Evolutionary conservation across 345 rosid genomes (phyloP).

Genomic region (Gossypium sturtianum): DNA sequence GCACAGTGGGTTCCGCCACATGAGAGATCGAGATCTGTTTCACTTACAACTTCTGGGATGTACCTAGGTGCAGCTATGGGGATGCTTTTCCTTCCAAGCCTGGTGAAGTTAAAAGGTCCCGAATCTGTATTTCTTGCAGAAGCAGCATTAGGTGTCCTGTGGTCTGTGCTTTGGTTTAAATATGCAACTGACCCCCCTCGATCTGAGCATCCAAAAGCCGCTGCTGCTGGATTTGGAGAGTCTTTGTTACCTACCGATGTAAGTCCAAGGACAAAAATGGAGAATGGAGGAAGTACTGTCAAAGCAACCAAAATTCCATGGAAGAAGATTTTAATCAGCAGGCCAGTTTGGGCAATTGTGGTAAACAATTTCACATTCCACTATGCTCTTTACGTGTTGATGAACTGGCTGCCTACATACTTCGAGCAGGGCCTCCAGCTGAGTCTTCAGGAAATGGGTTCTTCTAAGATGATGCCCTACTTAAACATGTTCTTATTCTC

Average conservation of each 20-base stretch:
- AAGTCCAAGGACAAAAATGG: conserved; percentile 51
- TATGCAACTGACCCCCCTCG: conserved; percentile 91
- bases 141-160: conserved; percentile 73
- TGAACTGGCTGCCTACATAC: conserved; percentile 97
- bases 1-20: conserved; percentile 99
- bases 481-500: conserved; percentile 96
- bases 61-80: conserved; percentile 96
- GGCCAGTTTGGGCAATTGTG: conserved; percentile 90
- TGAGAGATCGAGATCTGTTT: conserved; percentile 90
- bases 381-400: conserved; percentile 82
- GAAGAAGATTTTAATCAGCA: conserved; percentile 69
- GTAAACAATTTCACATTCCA: conserved; percentile 93
- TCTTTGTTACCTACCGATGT: conserved; percentile 56
- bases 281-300: conserved; percentile 38
- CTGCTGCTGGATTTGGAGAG: conserved; percentile 83
- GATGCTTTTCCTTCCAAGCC: conserved; percentile 85
- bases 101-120: conserved; percentile 80
- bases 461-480: conserved; percentile 96
- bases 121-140: conserved; percentile 82
- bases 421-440: conserved; percentile 85
- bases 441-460: conserved; percentile 93
- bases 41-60: conserved; percentile 94
- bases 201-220: conserved; percentile 84
- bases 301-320: conserved; percentile 72
- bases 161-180: conserved; percentile 84